These are phyloP conservation scores for Brassica napus DNA, from an alignment of 345 rosid species.

Conservation along the genomic window Da-Ae NC_063437.1:12822501-12823000, in stretches of 20 bases:
- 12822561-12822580: neutral
- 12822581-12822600: constrained; percentile 6
- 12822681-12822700: constrained; percentile 53
- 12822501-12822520: constrained; percentile 57
- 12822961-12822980: constrained; percentile 58
- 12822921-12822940: constrained; percentile 40
- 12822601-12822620: constrained; percentile 8
- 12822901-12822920: constrained; percentile 43
- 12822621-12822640: constrained; percentile 63
- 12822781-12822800: constrained; percentile 56
- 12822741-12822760: constrained; percentile 61
- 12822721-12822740: constrained; percentile 46
- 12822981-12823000: constrained; percentile 53
- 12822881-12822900: constrained; percentile 41
- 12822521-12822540: constrained; percentile 55
- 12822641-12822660: constrained; percentile 57
- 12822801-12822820: constrained; percentile 28
- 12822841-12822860: constrained; percentile 55
- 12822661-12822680: constrained; percentile 75
- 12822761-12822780: constrained; percentile 65
- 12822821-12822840: constrained; percentile 45
- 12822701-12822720: constrained; percentile 43
- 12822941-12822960: constrained; percentile 53
- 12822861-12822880: constrained; percentile 47
- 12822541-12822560: neutral